Base-by-base conservation (phyloP, 257 asterid species). In the Solanum phureja region DNA sequence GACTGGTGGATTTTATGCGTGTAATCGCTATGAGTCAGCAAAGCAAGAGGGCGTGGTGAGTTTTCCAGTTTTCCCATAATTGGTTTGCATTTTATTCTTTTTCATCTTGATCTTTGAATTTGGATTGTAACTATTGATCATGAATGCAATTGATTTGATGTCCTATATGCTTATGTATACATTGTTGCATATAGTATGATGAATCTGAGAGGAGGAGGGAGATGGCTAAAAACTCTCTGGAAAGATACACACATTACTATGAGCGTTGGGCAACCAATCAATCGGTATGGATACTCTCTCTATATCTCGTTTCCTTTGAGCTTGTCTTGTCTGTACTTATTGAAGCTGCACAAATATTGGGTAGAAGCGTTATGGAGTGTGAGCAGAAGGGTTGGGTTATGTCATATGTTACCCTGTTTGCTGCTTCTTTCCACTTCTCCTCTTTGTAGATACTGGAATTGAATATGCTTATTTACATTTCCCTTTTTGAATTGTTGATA, bases 231-330 rank as follows among this genome's bases (percentile, higher is more conserved):
- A 97, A 97, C 91, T 97, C 99, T 52, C 90, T 97, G 94, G 99
- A 97, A 90, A 95, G 99, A 94, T 97, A 97, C 93, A 97, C 99
- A n/a, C 99, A 97, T 93, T 97, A 97, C 88, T 97, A 96, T 85
- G 99, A 97, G 90, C 96, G 99, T 81, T 97, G 99, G 99, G 99
- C 99, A 69, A 95, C 99, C 86, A 97, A 97, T 90, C 99, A 97
- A 93, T 91, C 95, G 95, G 99, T 97, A 92, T 88, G 95, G 72
- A 77, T 86, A 81, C 64, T 69, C 42, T 33, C 77, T 71, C 77
- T 29, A 31, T 71, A 31, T 71, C 24, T 68, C 11, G 10, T 68
- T 68, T 18, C 42, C 21, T 76, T 23, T 76, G 58, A 76, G 16
- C 35, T 71, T 71, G 44, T 40, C 27, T n/a, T 40, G 83, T 76